Base-by-base conservation (phyloP, 257 asterid genomes). In the Asclepias syriaca region DNA sequence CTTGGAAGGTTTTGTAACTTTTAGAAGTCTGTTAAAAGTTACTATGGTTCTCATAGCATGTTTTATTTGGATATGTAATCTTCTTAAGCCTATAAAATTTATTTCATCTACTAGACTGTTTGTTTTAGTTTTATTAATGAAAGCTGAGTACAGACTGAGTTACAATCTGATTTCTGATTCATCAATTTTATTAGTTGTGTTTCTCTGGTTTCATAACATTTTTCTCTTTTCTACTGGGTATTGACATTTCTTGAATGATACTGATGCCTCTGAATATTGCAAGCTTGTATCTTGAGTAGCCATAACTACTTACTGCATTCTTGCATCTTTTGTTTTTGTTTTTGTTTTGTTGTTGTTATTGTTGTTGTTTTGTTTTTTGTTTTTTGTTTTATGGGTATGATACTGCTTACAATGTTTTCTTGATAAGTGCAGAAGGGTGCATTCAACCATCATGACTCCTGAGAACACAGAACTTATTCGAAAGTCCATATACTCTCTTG, bases 401-500 rank as follows among this genome's bases (percentile, higher is more conserved):
- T 68, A 45, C 45, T 50, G 57, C 50, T 64, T n/a, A 24, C 56
- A 5, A 1, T 65, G 49, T 11, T 5, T 55, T 55, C 22, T 48
- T 12, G 4, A 3, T 6, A 55, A 49, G 57, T 84, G 76, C 97
- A 95, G 99, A 79, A 85, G 75, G 85, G 91, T 87, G 75, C 95
- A 90, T 54, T 88, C 91, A 11, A 73, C 96, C 19, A 83, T 95
- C 45, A 74, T 90, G 95, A 90, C 98, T 75, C 96, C 97, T 3
- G 98, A 95, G 79, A 95, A 90, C 87, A 88, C 91, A 5, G 96
- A 95, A 73, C 69, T 92, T 64, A 86, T 95, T 68, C 96, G 88
- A 78, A 95, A 95, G 84, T 95, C 95, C 34, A 84, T 95, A n/a
- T 82, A 89, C 77, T 82, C 92, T 48, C 92, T 91, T 76, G 82